Base-by-base conservation (phyloP, 2,329 filamentous ascomycete species). In the Fusarium buxicola region DNA sequence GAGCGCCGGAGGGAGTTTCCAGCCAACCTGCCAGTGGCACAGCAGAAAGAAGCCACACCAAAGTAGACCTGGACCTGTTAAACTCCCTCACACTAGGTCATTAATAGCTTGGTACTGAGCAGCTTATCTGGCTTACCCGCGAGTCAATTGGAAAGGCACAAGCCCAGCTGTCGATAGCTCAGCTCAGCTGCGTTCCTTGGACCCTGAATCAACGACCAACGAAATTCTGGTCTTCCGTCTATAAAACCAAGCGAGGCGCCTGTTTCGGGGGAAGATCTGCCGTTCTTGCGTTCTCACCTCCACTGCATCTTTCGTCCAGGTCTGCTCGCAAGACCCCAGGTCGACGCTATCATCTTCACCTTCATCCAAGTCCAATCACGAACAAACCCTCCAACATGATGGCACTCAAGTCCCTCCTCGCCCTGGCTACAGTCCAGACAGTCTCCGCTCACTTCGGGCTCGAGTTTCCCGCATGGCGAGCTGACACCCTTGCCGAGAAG, bases 371-470 rank as follows among this genome's bases (percentile, higher is more conserved):
- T 21, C 34, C 16, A 34, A 32, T 35, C 46, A n/a, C 5, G 16
- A 45, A 12, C 8, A n/a, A 15, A 27, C 27, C 36, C 13, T 47
- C 10, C 53, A 56, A 55, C 38, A 72, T 55, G 50, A 75, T 80
- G 73, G 61, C 69, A 40, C 58, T 66, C 66, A 73, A 73, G 57
- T 65, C 72, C 30, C 49, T 78, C 30, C 47, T 77, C 65, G 61
- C 72, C 49, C 58, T 81, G 63, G 73, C 76, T 27, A 72, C 74
- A 30, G 70, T 72, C 16, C 74, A 76, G 36, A 68, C 78, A 27
- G 78, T 74, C 31, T 70, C 76, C 18, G 83, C 82, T 35, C 83
- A 85, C 72, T 85, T 84, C 69, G 73, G 73, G 35, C 69, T 85
- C 53, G 66, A 70, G 11, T 84, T 81, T 68, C 83, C 83, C 5